Evolutionary conservation across 1,139 yeast species (phyloP).

Genomic region (Scheffersomyces quercinus): DNA sequence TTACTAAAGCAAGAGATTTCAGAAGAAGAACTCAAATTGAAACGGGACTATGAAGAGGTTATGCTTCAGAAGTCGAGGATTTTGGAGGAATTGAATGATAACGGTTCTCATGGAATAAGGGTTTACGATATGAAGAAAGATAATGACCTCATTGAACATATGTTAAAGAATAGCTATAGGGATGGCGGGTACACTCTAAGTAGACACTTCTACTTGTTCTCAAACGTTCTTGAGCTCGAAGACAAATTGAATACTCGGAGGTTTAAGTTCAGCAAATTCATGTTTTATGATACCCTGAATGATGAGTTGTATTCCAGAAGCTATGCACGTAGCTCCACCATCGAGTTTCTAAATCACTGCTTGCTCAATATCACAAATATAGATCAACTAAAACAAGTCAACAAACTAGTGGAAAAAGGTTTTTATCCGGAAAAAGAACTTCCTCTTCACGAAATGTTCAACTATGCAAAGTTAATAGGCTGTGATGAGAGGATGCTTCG

Average conservation of each 20-base stretch:
- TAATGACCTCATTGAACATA: slow-evolving; percentile 8
- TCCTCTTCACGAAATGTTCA: no score
- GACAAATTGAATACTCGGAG: no score
- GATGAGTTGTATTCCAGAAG: background rate
- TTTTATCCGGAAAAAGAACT: no score
- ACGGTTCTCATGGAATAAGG: slow-evolving; percentile 21
- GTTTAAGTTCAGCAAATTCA: slow-evolving; percentile 1
- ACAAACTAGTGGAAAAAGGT: background rate
- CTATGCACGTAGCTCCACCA: background rate
- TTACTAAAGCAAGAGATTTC: background rate
- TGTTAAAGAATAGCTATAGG: slow-evolving; percentile 7
- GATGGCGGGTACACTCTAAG: slow-evolving; percentile 4
- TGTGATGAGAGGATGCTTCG: no score
- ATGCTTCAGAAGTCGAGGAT: slow-evolving; percentile 12
- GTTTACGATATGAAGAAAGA: slow-evolving; percentile 11
- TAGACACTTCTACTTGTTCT: slow-evolving; percentile 9
- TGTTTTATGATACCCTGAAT: slow-evolving; percentile 3
- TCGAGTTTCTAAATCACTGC: slow-evolving; percentile 4
- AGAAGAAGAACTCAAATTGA: background rate
- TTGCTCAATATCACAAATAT: slow-evolving; percentile 4
- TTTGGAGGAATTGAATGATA: slow-evolving; percentile 27
- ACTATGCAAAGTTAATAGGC: no score
- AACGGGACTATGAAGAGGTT: slow-evolving; percentile 13
- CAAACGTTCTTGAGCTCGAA: background rate
- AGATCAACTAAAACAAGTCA: slow-evolving; percentile 5